A percentile compares a stretch with the other conserved stretches of the same genome.
Conservation (phyloP, 306 rosid species). For the Lathyrus oleraceus region DNA sequence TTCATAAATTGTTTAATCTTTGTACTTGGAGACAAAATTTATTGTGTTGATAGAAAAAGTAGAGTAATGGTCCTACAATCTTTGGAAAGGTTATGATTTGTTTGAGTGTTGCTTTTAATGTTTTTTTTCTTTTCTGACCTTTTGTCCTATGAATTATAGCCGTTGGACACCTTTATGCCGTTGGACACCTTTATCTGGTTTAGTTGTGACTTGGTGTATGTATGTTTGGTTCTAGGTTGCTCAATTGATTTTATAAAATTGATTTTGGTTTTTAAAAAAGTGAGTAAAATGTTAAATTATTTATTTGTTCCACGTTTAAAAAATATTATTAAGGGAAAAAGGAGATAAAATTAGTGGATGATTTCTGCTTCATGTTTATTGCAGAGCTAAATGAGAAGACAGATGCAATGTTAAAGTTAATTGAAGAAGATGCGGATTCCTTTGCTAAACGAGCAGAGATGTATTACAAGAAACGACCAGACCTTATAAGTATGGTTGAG, state of each 20-base stretch:
- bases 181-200: conserved; percentile 30
- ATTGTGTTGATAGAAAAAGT: not conserved
- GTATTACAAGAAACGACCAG: conserved; percentile 85
- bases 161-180: conserved; percentile 36
- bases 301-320: not conserved
- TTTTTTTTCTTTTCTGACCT: conserved; percentile 30
- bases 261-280: not conserved
- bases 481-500: conserved; percentile 76
- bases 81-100: conserved; percentile 23
- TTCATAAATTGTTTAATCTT: not conserved
- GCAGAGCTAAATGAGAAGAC: conserved; percentile 76
- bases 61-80: not conserved
- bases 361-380: conserved; percentile 21
- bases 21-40: not conserved
- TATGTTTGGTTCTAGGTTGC: not conserved
- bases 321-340: not conserved
- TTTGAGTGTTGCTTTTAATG: conserved; percentile 11
- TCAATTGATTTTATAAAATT: not conserved
- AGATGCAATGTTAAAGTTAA: conserved; percentile 60
- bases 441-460: conserved; percentile 92
- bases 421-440: conserved; percentile 87
- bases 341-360: not conserved
- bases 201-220: not conserved
- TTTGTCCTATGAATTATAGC: conserved; percentile 34
- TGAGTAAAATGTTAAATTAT: not conserved